Conservation (phyloP, 495 filamentous ascomycete species). For the Annulohypoxylon nitens region DNA sequence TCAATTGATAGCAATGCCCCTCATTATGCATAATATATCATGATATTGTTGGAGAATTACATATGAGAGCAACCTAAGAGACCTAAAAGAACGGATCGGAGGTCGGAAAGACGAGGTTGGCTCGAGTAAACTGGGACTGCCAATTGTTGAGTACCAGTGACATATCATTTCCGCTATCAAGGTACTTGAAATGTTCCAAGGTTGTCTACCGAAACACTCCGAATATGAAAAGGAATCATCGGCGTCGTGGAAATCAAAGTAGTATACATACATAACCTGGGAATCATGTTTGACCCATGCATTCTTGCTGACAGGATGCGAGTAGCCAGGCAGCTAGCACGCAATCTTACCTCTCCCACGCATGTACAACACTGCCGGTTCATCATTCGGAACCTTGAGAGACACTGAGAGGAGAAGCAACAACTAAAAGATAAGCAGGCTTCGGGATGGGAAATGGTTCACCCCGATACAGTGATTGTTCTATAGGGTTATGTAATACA, state of each 20-base stretch:
- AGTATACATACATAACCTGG: neutral
- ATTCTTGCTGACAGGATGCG: slow-evolving; percentile 36
- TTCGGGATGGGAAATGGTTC: slow-evolving; percentile 14
- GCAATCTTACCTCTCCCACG: slow-evolving; percentile 25
- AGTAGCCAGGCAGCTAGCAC: slow-evolving; percentile 11
- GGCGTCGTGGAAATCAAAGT: slow-evolving; percentile 9
- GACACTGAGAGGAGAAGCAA: neutral
- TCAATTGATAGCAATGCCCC: slow-evolving; percentile 36
- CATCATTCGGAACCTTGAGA: slow-evolving; percentile 17
- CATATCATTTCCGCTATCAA: neutral
- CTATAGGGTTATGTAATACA: slow-evolving; percentile 24
- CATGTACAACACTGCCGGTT: slow-evolving; percentile 20
- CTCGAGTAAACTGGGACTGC: neutral
- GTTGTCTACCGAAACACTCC: slow-evolving; percentile 4
- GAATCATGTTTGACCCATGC: slow-evolving; percentile 21
- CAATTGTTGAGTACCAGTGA: slow-evolving; percentile 13
- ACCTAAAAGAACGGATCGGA: slow-evolving; percentile 17
- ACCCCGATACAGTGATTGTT: slow-evolving; percentile 25
- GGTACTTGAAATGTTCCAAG: neutral
- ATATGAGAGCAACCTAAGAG: neutral
- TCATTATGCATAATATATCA: slow-evolving; percentile 24
- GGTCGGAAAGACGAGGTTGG: slow-evolving; percentile 27
- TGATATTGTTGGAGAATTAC: neutral
- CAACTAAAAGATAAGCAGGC: slow-evolving; percentile 13
- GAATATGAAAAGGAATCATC: slow-evolving; percentile 3